Conservation (phyloP, 805 yeast species). For the Sungouiella thailandica region DNA sequence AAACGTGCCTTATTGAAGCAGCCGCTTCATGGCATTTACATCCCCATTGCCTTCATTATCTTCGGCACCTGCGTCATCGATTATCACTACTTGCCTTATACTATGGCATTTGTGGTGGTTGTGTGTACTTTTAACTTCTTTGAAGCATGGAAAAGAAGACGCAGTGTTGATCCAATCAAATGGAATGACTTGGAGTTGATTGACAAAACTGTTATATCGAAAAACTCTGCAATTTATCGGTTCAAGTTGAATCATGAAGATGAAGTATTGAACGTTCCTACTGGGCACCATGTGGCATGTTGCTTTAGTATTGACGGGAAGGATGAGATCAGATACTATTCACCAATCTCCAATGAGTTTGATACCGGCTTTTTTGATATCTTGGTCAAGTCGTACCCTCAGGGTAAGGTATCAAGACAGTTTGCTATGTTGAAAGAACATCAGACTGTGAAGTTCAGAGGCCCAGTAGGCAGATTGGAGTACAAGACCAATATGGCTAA, state of each 20-base stretch:
- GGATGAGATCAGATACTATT: conserved; percentile 61
- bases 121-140: conserved; percentile 31
- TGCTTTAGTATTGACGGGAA: conserved; percentile 44
- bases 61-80: conserved; percentile 57
- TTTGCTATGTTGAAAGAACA: conserved; percentile 65
- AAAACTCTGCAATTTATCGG: conserved; percentile 68
- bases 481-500: conserved; percentile 55
- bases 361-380: conserved; percentile 75
- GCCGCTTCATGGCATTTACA: conserved; percentile 72
- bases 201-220: conserved; percentile 70
- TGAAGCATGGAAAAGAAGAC: conserved; percentile 39
- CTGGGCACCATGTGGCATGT: conserved; percentile 73
- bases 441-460: conserved; percentile 64
- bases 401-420: conserved; percentile 63
- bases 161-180: conserved; percentile 43
- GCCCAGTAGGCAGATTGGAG: conserved; percentile 72
- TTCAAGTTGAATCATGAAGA: conserved; percentile 58
- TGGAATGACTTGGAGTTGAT: conserved; percentile 66
- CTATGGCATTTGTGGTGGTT: conserved; percentile 29
- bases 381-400: conserved; percentile 68
- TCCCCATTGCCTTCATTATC: conserved; percentile 58
- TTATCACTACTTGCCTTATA: conserved; percentile 44
- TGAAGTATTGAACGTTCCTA: conserved; percentile 61
- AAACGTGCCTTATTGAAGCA: conserved; percentile 55
- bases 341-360: conserved; percentile 67